Evolutionary conservation across 495 filamentous ascomycete genomes (phyloP).

Genomic region (Amniculicola lignicola): DNA sequence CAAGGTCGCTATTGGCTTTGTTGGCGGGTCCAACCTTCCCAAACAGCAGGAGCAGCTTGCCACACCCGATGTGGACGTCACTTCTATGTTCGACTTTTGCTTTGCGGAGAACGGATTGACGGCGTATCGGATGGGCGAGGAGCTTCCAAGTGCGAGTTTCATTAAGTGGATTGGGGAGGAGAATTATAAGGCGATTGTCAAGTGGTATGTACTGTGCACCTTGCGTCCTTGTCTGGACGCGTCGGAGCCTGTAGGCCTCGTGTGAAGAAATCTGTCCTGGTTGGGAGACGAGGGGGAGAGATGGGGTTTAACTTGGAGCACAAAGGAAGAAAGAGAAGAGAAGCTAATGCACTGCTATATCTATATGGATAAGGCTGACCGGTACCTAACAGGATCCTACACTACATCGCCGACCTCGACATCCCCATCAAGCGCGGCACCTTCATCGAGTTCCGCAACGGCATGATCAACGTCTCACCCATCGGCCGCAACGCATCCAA

Average conservation of each 20-base stretch:
- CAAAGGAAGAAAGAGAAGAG: background rate
- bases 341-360: background rate
- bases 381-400: constrained; percentile 56
- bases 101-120: constrained; percentile 95
- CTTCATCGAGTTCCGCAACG: constrained; percentile 94
- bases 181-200: constrained; percentile 82
- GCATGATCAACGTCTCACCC: constrained; percentile 94
- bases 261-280: too few species aligned
- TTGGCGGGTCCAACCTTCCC: constrained; percentile 63
- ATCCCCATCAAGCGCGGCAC: constrained; percentile 89
- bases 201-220: constrained; percentile 45
- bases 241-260: too few species aligned
- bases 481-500: constrained; percentile 84
- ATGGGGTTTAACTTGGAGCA: too few species aligned
- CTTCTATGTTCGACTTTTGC: constrained; percentile 87
- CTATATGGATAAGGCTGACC: background rate
- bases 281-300: too few species aligned
- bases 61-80: constrained; percentile 58
- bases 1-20: constrained; percentile 88
- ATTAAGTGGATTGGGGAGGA: constrained; percentile 91
- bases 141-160: constrained; percentile 73
- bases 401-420: constrained; percentile 85
- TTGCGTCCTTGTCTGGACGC: too few species aligned
- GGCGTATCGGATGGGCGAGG: constrained; percentile 75
- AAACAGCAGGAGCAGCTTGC: constrained; percentile 98